Conservation (phyloP, 768 basidiomycete genomes). For the Pleurotus pulmonarius region DNA sequence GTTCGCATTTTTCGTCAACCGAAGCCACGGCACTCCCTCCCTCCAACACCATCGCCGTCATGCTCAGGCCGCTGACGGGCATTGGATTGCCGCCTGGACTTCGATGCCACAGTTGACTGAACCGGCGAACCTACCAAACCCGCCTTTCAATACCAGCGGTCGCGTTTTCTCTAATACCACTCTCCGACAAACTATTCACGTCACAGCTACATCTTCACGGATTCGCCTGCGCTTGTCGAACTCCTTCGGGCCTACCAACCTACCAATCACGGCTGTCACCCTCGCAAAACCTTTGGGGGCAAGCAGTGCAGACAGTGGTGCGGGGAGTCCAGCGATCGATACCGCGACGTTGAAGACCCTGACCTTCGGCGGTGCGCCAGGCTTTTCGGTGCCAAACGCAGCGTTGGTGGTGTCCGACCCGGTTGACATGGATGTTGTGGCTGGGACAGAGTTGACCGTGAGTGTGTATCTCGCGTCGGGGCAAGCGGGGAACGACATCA, state of each 20-base stretch:
- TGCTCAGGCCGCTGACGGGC: slow-evolving; percentile 5
- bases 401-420: slow-evolving; percentile 43
- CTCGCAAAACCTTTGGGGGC: slow-evolving; percentile 32
- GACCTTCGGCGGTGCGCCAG: slow-evolving; percentile 41
- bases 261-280: slow-evolving; percentile 41
- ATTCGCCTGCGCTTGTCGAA: slow-evolving; percentile 47
- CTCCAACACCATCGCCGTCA: background rate
- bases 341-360: slow-evolving; percentile 28
- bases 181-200: slow-evolving; percentile 46
- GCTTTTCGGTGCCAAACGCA: slow-evolving; percentile 39
- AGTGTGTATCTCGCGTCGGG: slow-evolving; percentile 37
- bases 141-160: slow-evolving; percentile 24
- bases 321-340: slow-evolving; percentile 29
- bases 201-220: slow-evolving; percentile 31
- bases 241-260: slow-evolving; percentile 37
- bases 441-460: slow-evolving; percentile 36
- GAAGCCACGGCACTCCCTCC: background rate
- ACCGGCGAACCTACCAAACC: slow-evolving; percentile 27
- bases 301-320: slow-evolving; percentile 23
- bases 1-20: background rate
- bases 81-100: slow-evolving; percentile 33
- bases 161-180: slow-evolving; percentile 41
- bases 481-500: slow-evolving; percentile 36
- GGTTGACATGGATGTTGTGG: slow-evolving; percentile 31
- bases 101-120: slow-evolving; percentile 40